Evolutionary conservation across 164 flowering plant genomes (phyloP), one percentile per base, ranked within the genome.

Genomic region (Warburgia ugandensis): DNA sequence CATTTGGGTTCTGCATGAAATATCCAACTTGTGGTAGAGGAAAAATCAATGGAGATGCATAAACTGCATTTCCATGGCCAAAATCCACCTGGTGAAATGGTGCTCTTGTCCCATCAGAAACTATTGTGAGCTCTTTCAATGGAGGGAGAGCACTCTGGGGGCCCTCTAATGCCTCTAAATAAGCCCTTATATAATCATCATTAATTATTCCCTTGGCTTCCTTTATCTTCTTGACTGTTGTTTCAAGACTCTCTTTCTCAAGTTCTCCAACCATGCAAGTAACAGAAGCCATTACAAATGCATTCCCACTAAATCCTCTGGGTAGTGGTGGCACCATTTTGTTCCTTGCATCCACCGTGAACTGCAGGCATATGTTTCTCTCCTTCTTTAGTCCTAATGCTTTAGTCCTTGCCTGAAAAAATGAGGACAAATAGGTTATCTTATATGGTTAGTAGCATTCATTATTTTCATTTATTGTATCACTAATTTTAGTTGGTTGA

Each of bases 11-110:
- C 61, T 72, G 75, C 77, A 74, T 64, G 48, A 77, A 62, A 41
- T 68, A 77, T n/a, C 79, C 75, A 40, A 63, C 77, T 23, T 72
- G 75, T 3, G 73, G 72, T 27, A 77, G 29, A 20, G 79, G 79
- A 60, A 77, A 50, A 17, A 52, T 54, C 52, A 77, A 35, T 0
- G 77, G 77, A 22, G 68, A 54, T 12, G 58, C 77, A 59, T 46
- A 69, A 26, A 63, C 55, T 19, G 79, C 69, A 48, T 52, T 57
- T 37, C 68, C 73, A 19, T 46, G 52, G 0, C 71, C 55, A 48
- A 74, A 72, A 32, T 59, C 57, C 4, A 74, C 40, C 44, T 55
- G 60, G 56, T 77, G 79, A 45, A 74, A 74, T 3, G 82, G 79
- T 64, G 56, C 65, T 31, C 71, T 65, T 5, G 77, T 74, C 78